Evolutionary conservation across 257 asterid genomes (phyloP).

Genomic region (Misopates orontium): DNA sequence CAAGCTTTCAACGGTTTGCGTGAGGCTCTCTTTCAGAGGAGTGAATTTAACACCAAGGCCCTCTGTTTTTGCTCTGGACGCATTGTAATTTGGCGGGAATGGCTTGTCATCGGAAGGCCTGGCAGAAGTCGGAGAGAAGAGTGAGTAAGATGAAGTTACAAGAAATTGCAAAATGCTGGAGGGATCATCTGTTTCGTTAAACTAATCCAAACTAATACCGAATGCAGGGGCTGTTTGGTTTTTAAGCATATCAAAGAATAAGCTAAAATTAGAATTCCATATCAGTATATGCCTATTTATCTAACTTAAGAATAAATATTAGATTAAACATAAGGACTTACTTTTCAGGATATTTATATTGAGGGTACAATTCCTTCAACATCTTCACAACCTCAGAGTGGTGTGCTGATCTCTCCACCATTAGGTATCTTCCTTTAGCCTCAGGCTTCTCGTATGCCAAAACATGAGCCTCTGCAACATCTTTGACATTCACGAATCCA

Average conservation of each 20-base stretch:
- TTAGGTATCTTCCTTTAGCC: slow-evolving; percentile 60
- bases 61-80: slow-evolving; percentile 49
- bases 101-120: slow-evolving; percentile 59
- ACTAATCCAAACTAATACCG: too few relatives aligned
- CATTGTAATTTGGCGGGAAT: slow-evolving; percentile 39
- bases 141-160: neutral
- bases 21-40: slow-evolving; percentile 51
- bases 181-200: too few relatives aligned
- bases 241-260: neutral
- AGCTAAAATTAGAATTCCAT: neutral
- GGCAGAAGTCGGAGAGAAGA: neutral
- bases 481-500: slow-evolving; percentile 58
- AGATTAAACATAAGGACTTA: slow-evolving; percentile 23
- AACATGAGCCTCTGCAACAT: slow-evolving; percentile 56
- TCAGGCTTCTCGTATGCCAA: slow-evolving; percentile 57
- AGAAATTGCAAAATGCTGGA: neutral
- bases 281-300: neutral
- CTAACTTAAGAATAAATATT: neutral
- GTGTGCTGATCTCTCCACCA: slow-evolving; percentile 53
- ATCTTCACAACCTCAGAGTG: slow-evolving; percentile 43
- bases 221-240: too few relatives aligned
- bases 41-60: slow-evolving; percentile 49
- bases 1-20: slow-evolving; percentile 63
- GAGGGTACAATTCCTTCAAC: slow-evolving; percentile 46
- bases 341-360: slow-evolving; percentile 49